A percentile compares a stretch with the other conserved stretches of the same genome.
Evolutionary conservation across 1,284 basidiomycete species (phyloP).

Genomic region (Coriolopsis trogii): DNA sequence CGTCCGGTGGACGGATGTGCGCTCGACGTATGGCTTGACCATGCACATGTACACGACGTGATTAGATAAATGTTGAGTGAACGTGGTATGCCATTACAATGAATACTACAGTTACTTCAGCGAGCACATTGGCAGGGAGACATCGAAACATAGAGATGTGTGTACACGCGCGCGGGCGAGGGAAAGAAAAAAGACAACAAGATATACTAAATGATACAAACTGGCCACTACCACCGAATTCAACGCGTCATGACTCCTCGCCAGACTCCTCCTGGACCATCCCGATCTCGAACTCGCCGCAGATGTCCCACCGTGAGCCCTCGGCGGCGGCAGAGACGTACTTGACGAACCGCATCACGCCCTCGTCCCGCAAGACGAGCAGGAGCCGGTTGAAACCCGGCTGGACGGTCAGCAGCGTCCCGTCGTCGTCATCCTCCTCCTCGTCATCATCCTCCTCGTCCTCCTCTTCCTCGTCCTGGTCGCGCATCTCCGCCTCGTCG

Average conservation of each 20-base stretch:
- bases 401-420: slow-evolving; percentile 87
- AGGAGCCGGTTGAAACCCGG: slow-evolving; percentile 91
- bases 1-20: no score
- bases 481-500: slow-evolving; percentile 29
- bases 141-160: neutral
- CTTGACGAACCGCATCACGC: slow-evolving; percentile 93
- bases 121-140: slow-evolving; percentile 4
- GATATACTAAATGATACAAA: slow-evolving; percentile 1
- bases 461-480: slow-evolving; percentile 21
- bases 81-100: slow-evolving; percentile 25
- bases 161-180: neutral
- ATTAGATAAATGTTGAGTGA: neutral
- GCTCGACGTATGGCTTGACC: no score
- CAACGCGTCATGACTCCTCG: slow-evolving; percentile 16
- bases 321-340: slow-evolving; percentile 88
- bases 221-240: neutral
- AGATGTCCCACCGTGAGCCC: slow-evolving; percentile 90
- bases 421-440: slow-evolving; percentile 79
- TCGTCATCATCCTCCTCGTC: slow-evolving; percentile 37
- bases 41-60: no score
- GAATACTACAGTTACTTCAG: slow-evolving; percentile 19
- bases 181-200: neutral
- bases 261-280: slow-evolving; percentile 55
- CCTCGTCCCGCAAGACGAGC: slow-evolving; percentile 90
- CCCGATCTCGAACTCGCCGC: slow-evolving; percentile 86